Evolutionary conservation across 2,329 filamentous ascomycete species (phyloP), one percentile per base, ranked within the genome.

Genomic region (Talaromyces marneffei): DNA sequence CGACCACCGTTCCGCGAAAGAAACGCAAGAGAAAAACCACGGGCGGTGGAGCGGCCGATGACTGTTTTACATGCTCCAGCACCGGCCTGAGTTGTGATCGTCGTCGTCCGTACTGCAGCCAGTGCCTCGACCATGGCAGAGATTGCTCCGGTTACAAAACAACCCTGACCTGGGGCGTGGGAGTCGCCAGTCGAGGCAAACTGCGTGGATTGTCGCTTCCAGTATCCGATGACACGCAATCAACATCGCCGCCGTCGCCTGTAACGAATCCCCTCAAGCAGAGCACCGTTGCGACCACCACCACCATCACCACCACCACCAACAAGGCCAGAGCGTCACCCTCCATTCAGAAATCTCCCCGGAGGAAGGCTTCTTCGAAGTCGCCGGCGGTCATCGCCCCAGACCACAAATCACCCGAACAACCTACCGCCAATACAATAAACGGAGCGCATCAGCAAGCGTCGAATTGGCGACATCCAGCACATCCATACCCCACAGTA

Each of bases 61-160:
- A 97, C 77, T 99, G 93, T 83, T 97, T 97, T 75, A 87, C 92
- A 46, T 99, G 93, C 79, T 85, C 87, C 67, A 94, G 92, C 78
- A 86, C 89, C 72, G 87, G 87, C 69, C 82, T 88, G 65, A 90
- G 91, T 76, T 99, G 93, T 79, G 93, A 97, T 77, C 87, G 93
- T 68, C 87, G 91, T 72, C 85, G 93, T 69, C 93, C 93, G 8
- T 97, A 97, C 78, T 97, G 94, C 79, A 92, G 92, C 48, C 92
- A 92, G 77, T 99, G 93, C 75, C 84, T 97, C 65, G 91, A 96
- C 68, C 83, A 91, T 66, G 92, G 92, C 66, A 92, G 91, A 74
- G 92, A 96, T 72, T 97, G 93, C 79, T 92, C 91, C 29, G 93
- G 93, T 63, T 97, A 97, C 82, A 95, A 95, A 79, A 97, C 93